Evolutionary conservation across 371 early-diverging fungal genomes (phyloP).

Genomic region (Lichtheimia corymbifera): DNA sequence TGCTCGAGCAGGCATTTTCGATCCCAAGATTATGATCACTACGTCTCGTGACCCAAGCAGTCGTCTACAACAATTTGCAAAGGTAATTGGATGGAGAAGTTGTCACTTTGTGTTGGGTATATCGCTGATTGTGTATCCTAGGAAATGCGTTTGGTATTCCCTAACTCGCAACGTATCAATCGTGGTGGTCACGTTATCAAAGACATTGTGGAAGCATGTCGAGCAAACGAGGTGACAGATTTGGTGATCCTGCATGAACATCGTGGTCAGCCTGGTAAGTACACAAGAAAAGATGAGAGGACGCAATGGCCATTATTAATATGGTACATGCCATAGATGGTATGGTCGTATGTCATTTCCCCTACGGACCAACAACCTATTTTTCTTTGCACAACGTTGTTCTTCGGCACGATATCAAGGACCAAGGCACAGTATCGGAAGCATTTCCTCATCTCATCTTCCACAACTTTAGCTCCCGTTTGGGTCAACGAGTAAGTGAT

Average conservation of each 20-base stretch:
- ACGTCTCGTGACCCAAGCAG: slow-evolving; percentile 97
- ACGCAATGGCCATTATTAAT: too few relatives aligned
- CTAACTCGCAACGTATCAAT: slow-evolving; percentile 97
- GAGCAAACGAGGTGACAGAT: slow-evolving; percentile 95
- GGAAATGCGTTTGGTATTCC: slow-evolving; percentile 96
- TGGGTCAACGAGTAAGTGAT: slow-evolving; percentile 78
- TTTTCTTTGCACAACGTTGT: slow-evolving; percentile 98
- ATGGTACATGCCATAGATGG: slow-evolving; percentile 62
- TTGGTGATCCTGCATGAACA: slow-evolving; percentile 96
- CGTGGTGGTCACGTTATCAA: slow-evolving; percentile 96
- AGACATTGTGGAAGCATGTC: slow-evolving; percentile 95
- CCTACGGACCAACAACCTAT: slow-evolving; percentile 98
- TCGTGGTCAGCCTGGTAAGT: slow-evolving; percentile 92
- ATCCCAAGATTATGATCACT: slow-evolving; percentile 97
- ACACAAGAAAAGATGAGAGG: too few relatives aligned
- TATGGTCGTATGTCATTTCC: slow-evolving; percentile 95
- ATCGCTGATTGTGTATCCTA: slow-evolving; percentile 5
- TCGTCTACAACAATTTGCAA: slow-evolving; percentile 94
- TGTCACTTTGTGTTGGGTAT: not conserved
- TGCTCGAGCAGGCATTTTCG: slow-evolving; percentile 87
- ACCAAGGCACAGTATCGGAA: slow-evolving; percentile 94
- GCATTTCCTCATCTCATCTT: slow-evolving; percentile 96
- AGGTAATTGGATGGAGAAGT: slow-evolving; percentile 43
- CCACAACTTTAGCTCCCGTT: slow-evolving; percentile 87
- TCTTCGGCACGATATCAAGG: slow-evolving; percentile 94